Conservation (phyloP, 257 asterid genomes). For the Nicotiana sylvestris region DNA sequence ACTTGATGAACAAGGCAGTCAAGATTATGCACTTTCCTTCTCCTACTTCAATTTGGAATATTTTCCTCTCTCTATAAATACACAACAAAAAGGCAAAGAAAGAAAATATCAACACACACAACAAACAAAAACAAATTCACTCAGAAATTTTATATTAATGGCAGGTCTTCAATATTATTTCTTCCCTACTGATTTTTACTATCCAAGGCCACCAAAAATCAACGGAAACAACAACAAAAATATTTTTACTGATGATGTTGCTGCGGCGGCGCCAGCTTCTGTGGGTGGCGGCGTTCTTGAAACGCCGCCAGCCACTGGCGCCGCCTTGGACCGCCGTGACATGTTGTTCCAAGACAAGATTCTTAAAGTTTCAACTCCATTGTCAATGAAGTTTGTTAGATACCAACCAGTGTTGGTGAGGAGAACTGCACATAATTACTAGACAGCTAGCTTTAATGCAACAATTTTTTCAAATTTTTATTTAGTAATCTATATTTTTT, state of each 20-base stretch:
- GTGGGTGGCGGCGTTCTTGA: not conserved
- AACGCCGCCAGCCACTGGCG: not conserved
- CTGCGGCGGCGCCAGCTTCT: not conserved
- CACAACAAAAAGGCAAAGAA: not conserved
- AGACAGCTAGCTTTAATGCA: not conserved
- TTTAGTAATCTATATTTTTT: not conserved
- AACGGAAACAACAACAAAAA: not conserved
- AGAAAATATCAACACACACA: not conserved
- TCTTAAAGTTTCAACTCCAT: not conserved
- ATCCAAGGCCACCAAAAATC: conserved; percentile 29
- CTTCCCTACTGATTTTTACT: conserved; percentile 60
- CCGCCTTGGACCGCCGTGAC: not conserved
- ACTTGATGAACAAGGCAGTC: not conserved
- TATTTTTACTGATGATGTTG: not conserved
- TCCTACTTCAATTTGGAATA: not conserved
- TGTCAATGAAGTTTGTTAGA: not conserved
- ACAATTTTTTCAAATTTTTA: not conserved
- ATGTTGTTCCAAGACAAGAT: not conserved
- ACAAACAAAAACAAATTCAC: not conserved
- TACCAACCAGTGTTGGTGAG: not conserved
- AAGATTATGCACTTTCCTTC: not conserved
- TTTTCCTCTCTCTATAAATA: not conserved
- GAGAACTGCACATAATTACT: not conserved
- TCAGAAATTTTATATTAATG: conserved; percentile 8
- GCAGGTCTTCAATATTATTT: conserved; percentile 55